Evolutionary conservation across 2,329 filamentous ascomycete genomes (phyloP).

Genomic region (Claviceps lovelessii): DNA sequence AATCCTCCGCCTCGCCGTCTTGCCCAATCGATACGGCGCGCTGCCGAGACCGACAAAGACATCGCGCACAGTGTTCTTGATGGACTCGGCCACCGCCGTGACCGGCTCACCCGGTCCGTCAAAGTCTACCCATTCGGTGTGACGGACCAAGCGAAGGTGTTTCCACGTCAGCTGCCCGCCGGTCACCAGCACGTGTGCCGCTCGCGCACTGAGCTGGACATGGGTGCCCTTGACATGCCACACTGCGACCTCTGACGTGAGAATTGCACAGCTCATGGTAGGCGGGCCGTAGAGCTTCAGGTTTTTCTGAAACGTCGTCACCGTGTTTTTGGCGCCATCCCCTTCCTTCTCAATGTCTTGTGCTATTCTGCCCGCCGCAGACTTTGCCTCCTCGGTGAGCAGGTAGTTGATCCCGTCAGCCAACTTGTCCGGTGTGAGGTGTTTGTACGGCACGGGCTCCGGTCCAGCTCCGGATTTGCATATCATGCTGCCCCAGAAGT

Average conservation of each 20-base stretch:
- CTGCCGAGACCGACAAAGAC: constrained; percentile 49
- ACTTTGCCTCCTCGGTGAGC: constrained; percentile 44
- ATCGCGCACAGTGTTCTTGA: constrained; percentile 43
- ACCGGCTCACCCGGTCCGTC: constrained; percentile 61
- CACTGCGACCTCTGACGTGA: constrained; percentile 46
- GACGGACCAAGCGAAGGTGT: constrained; percentile 47
- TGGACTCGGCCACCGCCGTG: constrained; percentile 47
- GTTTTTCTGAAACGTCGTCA: constrained; percentile 49
- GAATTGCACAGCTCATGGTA: constrained; percentile 51
- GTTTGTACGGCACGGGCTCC: constrained; percentile 53
- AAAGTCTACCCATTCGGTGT: constrained; percentile 64
- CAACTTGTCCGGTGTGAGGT: constrained; percentile 46
- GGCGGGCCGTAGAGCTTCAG: constrained; percentile 36
- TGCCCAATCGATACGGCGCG: constrained; percentile 47
- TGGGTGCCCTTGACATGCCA: constrained; percentile 51
- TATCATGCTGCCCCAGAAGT: constrained; percentile 64
- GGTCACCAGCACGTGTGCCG: constrained; percentile 49
- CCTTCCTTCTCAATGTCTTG: constrained; percentile 46
- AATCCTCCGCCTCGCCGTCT: constrained; percentile 37
- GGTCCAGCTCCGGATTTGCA: constrained; percentile 50
- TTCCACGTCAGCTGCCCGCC: constrained; percentile 48
- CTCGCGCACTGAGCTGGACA: constrained; percentile 46
- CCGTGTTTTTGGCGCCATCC: constrained; percentile 56
- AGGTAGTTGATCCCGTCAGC: constrained; percentile 58
- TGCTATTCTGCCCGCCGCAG: constrained; percentile 45